A percentile compares a stretch with the other conserved stretches of the same genome.
Evolutionary conservation across 1,139 yeast genomes (phyloP).

Genomic region (Komagataea norvegica): DNA sequence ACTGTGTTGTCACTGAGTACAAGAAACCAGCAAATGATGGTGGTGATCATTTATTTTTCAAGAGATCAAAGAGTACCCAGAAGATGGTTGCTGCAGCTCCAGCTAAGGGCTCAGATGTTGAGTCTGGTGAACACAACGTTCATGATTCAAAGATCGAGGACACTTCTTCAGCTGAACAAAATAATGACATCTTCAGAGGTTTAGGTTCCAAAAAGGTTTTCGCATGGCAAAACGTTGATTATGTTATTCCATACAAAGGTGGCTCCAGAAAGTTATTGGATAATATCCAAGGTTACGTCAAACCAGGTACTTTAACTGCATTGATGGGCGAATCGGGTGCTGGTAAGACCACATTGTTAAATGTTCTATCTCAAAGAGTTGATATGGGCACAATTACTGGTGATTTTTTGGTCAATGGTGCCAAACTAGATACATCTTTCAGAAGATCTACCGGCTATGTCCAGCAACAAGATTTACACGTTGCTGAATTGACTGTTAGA

Average conservation of each 20-base stretch:
- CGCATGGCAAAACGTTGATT: conserved; percentile 40
- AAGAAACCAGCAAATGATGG: conserved; percentile 37
- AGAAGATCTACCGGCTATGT: conserved; percentile 52
- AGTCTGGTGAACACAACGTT: conserved; percentile 10
- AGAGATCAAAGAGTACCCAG: conserved; percentile 21
- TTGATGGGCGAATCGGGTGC: conserved; percentile 74
- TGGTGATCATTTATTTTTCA: conserved; percentile 40
- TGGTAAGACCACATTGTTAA: conserved; percentile 62
- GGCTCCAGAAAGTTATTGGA: conserved; percentile 39
- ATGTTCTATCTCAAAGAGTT: conserved; percentile 51
- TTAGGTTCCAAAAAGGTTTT: conserved; percentile 26
- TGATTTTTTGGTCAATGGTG: conserved; percentile 50
- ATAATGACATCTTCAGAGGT: conserved; percentile 12
- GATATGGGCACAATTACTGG: conserved; percentile 51
- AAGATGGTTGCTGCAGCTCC: neutral
- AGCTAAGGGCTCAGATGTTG: conserved; percentile 4
- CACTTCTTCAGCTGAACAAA: neutral
- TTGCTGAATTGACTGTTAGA: conserved; percentile 57
- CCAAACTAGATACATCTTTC: conserved; percentile 39
- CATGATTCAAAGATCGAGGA: conserved; percentile 9
- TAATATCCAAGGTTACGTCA: conserved; percentile 50
- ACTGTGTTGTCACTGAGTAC: conserved; percentile 34
- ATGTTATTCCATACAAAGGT: conserved; percentile 33
- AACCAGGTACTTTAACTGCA: conserved; percentile 57
- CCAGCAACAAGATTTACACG: conserved; percentile 53